phyloP scores from a whole-genome alignment of 768 basidiomycete genomes.

The Gautieria morchelliformis region DNA sequence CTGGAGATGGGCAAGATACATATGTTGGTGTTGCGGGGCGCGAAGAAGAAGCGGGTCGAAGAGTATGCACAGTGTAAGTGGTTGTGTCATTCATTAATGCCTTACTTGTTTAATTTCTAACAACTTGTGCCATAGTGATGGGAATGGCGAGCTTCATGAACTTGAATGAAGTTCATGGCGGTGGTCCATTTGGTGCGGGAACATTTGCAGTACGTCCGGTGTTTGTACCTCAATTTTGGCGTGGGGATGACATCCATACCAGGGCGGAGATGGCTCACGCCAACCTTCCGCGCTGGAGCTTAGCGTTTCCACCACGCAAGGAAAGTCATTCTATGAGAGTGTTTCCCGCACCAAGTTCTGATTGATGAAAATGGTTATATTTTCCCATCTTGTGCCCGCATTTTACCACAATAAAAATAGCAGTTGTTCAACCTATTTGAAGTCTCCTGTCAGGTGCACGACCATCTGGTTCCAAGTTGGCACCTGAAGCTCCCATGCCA shows the following conservation, averaged over 20 bases:
- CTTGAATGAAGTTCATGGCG: conserved; percentile 45
- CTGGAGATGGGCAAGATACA: too few relatives aligned
- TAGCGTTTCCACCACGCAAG: conserved; percentile 42
- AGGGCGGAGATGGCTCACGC: conserved; percentile 43
- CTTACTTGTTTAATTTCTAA: too few relatives aligned
- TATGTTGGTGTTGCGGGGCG: too few relatives aligned
- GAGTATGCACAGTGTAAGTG: too few relatives aligned
- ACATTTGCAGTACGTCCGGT: conserved; percentile 2
- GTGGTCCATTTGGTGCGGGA: conserved; percentile 20
- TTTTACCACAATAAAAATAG: neutral
- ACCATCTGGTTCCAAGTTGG: too few relatives aligned
- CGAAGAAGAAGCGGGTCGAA: too few relatives aligned
- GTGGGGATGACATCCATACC: neutral
- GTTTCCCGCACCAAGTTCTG: conserved; percentile 21
- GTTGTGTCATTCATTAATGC: too few relatives aligned
- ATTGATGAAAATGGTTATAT: neutral
- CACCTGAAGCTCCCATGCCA: too few relatives aligned
- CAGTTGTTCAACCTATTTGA: too few relatives aligned
- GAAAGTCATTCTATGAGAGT: conserved; percentile 38
- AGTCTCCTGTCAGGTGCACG: too few relatives aligned
- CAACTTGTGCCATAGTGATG: too few relatives aligned
- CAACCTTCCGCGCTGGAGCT: conserved; percentile 41
- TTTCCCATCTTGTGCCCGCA: neutral
- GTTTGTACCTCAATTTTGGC: neutral
- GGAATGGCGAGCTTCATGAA: conserved; percentile 31